Conservation (phyloP, 305 asterid genomes). For the Fraxinus angustifolia region DNA sequence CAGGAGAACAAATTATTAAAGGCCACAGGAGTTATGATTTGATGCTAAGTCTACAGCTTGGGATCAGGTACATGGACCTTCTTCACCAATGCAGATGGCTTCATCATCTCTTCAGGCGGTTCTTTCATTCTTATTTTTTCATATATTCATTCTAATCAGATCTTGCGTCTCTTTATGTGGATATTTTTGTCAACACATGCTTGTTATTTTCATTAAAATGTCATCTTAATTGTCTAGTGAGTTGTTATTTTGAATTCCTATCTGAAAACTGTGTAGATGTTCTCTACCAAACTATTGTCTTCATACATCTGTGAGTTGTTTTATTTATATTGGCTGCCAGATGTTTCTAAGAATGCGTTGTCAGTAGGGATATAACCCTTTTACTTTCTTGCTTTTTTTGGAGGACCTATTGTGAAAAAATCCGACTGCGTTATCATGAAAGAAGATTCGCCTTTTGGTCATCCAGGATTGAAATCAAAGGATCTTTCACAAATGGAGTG, state of each 20-base stretch:
- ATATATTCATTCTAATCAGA: neutral
- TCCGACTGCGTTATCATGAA: neutral
- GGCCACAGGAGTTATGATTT: conserved; percentile 98
- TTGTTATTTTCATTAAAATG: conserved; percentile 1
- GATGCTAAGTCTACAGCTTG: conserved; percentile 97
- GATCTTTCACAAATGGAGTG: neutral
- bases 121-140: neutral
- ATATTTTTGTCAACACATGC: neutral
- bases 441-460: neutral
- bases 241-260: neutral
- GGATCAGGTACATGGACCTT: conserved; percentile 67
- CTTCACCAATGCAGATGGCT: conserved; percentile 10
- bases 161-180: neutral
- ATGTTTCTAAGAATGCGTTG: neutral
- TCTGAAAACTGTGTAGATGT: neutral
- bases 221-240: neutral
- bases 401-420: neutral
- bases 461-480: neutral
- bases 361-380: neutral
- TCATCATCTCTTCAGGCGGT: neutral
- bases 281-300: neutral
- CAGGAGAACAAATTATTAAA: conserved; percentile 87
- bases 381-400: neutral
- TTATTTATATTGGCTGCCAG: neutral
- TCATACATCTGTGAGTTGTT: neutral